Conservation (phyloP, 768 basidiomycete species). For the Termitomyces sp. region DNA sequence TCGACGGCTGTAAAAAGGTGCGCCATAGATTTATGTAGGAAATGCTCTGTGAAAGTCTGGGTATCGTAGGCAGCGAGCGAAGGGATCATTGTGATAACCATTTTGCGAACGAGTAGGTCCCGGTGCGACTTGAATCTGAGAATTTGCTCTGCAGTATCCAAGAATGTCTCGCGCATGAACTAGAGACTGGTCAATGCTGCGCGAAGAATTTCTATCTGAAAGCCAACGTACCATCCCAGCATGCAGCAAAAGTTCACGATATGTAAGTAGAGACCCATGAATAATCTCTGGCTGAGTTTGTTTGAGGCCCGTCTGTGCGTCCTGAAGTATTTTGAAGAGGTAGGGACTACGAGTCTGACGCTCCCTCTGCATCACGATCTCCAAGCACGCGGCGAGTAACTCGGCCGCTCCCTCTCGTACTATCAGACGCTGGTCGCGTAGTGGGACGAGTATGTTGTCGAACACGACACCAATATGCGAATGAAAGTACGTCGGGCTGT, state of each 20-base stretch:
- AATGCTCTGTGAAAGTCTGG: constrained; percentile 85
- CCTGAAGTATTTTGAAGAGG: constrained; percentile 78
- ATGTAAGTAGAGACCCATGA: constrained; percentile 88
- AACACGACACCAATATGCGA: constrained; percentile 84
- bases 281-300: constrained; percentile 81
- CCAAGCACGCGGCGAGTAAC: constrained; percentile 86
- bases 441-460: constrained; percentile 86
- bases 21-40: constrained; percentile 90
- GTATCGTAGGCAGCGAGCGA: constrained; percentile 93
- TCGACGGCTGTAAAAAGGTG: constrained; percentile 85
- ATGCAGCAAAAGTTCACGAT: constrained; percentile 85
- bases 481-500: constrained; percentile 84
- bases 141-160: constrained; percentile 86
- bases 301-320: constrained; percentile 80
- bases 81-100: constrained; percentile 94
- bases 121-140: constrained; percentile 83
- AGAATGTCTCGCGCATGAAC: constrained; percentile 87
- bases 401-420: constrained; percentile 93
- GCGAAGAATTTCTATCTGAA: neutral
- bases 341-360: constrained; percentile 60
- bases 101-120: constrained; percentile 84
- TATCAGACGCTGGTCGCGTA: constrained; percentile 84
- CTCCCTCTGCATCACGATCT: constrained; percentile 76
- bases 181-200: constrained; percentile 19
- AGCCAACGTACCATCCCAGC: constrained; percentile 77